A percentile compares a stretch with the other conserved stretches of the same genome.
Evolutionary conservation across 2,329 filamentous ascomycete species (phyloP).

Genomic region (Bipolaris zeicola): DNA sequence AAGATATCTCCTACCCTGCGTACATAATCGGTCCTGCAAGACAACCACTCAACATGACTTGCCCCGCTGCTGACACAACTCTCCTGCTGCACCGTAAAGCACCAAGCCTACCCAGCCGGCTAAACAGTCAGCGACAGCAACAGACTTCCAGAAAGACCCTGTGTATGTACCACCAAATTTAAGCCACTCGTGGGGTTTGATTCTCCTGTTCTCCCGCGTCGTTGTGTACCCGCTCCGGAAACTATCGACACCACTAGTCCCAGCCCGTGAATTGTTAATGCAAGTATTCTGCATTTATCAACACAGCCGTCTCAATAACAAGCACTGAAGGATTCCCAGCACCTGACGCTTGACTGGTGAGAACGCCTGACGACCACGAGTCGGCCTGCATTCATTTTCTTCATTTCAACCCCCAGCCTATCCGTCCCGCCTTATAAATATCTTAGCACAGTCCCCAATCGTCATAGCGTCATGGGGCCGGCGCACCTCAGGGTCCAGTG

Average conservation of each 20-base stretch:
- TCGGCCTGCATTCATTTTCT: not conserved
- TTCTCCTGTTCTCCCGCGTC: not conserved
- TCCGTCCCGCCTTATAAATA: not conserved
- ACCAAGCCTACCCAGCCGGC: slow-evolving; percentile 6
- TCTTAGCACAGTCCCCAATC: slow-evolving; percentile 1
- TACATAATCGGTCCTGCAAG: slow-evolving; percentile 12
- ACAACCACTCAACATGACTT: slow-evolving; percentile 11
- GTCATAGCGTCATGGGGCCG: slow-evolving; percentile 4
- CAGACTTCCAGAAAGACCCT: not conserved
- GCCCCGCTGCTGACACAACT: slow-evolving; percentile 29
- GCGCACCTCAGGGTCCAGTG: slow-evolving; percentile 11
- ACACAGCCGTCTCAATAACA: not conserved
- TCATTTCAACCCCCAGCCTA: not conserved
- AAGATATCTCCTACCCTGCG: not conserved
- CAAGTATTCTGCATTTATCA: slow-evolving; percentile 7
- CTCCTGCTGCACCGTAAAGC: slow-evolving; percentile 19
- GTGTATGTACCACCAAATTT: slow-evolving; percentile 4
- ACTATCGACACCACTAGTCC: slow-evolving; percentile 11
- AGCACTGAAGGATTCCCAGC: not conserved
- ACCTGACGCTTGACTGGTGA: not conserved
- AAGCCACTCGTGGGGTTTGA: slow-evolving; percentile 11
- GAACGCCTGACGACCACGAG: not conserved
- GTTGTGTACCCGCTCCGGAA: slow-evolving; percentile 4
- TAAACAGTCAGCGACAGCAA: slow-evolving; percentile 13
- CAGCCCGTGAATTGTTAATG: slow-evolving; percentile 22